Percentiles rank a stretch among this genome's conserved stretches.
These are phyloP conservation scores for Symbiodinium natans DNA, from an alignment of 73 alveolate genomes.

Conservation along the genomic window DNA sequence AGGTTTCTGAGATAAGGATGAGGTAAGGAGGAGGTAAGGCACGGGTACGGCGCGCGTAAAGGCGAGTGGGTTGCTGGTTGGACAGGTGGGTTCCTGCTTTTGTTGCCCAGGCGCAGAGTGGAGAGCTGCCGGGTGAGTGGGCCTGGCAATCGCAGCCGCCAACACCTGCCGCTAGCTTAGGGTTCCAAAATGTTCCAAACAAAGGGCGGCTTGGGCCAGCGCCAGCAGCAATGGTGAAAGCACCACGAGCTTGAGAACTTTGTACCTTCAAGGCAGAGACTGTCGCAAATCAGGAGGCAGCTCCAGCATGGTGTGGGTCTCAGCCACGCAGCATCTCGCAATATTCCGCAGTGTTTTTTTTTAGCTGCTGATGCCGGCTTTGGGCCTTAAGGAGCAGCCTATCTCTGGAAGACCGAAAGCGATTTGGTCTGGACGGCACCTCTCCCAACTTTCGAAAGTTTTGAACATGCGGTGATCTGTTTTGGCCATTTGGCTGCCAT, in stretches of 20 bases:
- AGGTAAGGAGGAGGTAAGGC: too few relatives aligned
- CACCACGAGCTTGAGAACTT: too few relatives aligned
- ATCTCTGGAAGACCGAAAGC: slow-evolving; percentile 40
- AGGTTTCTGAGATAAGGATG: background rate
- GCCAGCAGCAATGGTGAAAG: too few relatives aligned
- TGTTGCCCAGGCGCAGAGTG: background rate
- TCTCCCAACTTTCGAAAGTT: background rate
- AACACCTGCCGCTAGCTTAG: background rate
- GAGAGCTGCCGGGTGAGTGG: background rate
- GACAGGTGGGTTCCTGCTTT: too few relatives aligned
- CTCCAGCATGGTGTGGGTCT: background rate
- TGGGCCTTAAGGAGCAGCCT: slow-evolving; percentile 93
- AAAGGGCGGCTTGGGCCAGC: too few relatives aligned
- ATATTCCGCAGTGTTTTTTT: too few relatives aligned
- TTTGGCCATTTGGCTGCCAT: too few relatives aligned
- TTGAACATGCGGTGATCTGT: too few relatives aligned
- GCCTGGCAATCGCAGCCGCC: background rate
- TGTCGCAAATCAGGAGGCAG: background rate
- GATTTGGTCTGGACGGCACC: slow-evolving; percentile 43
- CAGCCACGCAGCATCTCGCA: background rate
- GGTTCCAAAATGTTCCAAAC: too few relatives aligned
- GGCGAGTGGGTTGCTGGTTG: too few relatives aligned
- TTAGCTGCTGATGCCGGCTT: too few relatives aligned
- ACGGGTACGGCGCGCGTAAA: too few relatives aligned
- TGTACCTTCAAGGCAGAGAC: background rate